Conservation (phyloP, 306 rosid species). For the Arachis hypogaea region DNA sequence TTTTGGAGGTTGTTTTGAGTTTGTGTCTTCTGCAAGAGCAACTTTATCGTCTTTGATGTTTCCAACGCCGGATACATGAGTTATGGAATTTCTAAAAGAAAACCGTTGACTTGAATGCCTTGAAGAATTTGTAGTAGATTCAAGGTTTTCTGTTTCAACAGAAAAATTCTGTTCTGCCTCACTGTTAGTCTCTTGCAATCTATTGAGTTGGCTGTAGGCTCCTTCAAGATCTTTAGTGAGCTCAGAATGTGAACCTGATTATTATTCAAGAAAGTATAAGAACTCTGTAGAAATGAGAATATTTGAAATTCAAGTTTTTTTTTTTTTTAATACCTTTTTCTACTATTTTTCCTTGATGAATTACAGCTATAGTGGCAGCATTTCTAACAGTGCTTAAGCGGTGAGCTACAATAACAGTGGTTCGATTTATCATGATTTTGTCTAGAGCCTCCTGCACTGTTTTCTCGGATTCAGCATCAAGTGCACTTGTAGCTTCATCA, state of each 20-base stretch:
- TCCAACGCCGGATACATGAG: constrained; percentile 49
- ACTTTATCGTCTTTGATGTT: constrained; percentile 29
- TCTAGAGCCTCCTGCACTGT: constrained; percentile 56
- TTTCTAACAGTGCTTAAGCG: constrained; percentile 57
- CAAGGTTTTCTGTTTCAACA: constrained; percentile 42
- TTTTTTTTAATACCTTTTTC: constrained; percentile 43
- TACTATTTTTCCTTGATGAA: constrained; percentile 55
- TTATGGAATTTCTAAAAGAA: constrained; percentile 44
- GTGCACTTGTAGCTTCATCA: constrained; percentile 55
- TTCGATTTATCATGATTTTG: constrained; percentile 49
- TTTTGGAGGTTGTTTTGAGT: constrained; percentile 24
- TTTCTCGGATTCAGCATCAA: constrained; percentile 57
- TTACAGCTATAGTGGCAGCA: constrained; percentile 52
- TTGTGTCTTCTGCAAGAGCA: constrained; percentile 9
- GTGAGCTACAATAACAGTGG: constrained; percentile 60
- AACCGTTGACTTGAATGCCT: constrained; percentile 44
- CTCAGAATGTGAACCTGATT: constrained; percentile 52
- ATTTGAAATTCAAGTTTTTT: too few species aligned
- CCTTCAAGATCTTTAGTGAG: constrained; percentile 50
- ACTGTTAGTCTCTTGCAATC: constrained; percentile 46
- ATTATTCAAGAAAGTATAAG: constrained; percentile 3
- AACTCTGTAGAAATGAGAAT: too few species aligned
- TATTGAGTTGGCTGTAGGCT: constrained; percentile 53
- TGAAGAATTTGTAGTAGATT: constrained; percentile 38
- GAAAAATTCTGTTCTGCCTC: constrained; percentile 28